These are phyloP conservation scores for Ottelia alismoides DNA, from an alignment of 106 monocot genomes.

Conservation along the genomic window DNA sequence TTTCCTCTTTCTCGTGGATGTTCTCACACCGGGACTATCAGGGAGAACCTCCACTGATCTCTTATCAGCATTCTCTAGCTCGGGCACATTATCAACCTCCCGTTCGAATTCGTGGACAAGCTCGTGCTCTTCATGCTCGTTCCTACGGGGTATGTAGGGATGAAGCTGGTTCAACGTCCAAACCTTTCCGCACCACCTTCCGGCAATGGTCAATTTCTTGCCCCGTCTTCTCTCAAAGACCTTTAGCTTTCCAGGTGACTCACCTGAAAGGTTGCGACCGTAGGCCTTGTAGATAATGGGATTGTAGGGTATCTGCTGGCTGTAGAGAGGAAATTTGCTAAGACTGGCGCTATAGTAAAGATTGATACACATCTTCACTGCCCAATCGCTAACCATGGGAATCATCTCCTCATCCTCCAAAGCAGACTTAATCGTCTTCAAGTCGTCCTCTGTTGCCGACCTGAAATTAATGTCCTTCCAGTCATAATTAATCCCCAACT, in stretches of 20 bases:
- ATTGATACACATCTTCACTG: slow-evolving; percentile 75
- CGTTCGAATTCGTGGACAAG: no score
- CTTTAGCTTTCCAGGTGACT: slow-evolving; percentile 39
- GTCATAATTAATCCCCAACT: slow-evolving; percentile 25
- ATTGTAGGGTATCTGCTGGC: slow-evolving; percentile 29
- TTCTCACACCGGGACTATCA: slow-evolving; percentile 5
- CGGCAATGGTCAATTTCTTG: slow-evolving; percentile 22
- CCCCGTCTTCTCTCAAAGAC: slow-evolving; percentile 33
- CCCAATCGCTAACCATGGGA: slow-evolving; percentile 67
- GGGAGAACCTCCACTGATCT: slow-evolving; percentile 5
- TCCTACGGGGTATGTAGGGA: slow-evolving; percentile 32
- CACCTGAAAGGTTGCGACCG: slow-evolving; percentile 41
- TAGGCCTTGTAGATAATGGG: slow-evolving; percentile 44
- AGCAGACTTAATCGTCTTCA: slow-evolving; percentile 54
- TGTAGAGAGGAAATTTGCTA: slow-evolving; percentile 43
- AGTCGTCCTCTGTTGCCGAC: slow-evolving; percentile 45
- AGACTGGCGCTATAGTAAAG: slow-evolving; percentile 41
- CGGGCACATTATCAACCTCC: no score
- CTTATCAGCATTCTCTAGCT: slow-evolving; percentile 2
- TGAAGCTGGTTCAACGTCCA: slow-evolving; percentile 88
- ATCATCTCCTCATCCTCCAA: slow-evolving; percentile 68
- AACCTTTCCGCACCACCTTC: slow-evolving; percentile 82
- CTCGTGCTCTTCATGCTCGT: slow-evolving; percentile 15
- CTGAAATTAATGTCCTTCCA: slow-evolving; percentile 33
- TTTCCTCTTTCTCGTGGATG: slow-evolving; percentile 30